Base-by-base conservation (phyloP, 768 basidiomycete genomes). In the Mycena rebaudengoi region DNA sequence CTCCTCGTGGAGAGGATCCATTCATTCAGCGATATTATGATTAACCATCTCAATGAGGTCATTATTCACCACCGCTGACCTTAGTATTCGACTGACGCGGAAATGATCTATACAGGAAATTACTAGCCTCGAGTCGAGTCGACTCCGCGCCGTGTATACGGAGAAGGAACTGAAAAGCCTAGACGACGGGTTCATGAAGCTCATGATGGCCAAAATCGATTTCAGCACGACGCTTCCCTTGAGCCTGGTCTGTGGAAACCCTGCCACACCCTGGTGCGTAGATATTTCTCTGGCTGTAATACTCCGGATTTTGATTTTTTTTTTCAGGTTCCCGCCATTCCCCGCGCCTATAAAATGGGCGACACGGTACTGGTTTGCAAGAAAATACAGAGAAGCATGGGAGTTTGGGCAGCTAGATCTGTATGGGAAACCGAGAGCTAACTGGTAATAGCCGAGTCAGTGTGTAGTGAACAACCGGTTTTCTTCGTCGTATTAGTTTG, bases 381-480 rank as follows among this genome's bases (percentile, higher is more conserved):
- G 60, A n/a, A 62, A 40, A 35, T 40, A 62, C 23, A 46, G 30
- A 13, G 60, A 13, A 2, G 40, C 52, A 18, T 62, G 60, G 60
- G 35, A 54, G 52, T 62, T 62, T 33, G 60, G 60, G 11, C 60
- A 51, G 1, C 25, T 62, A 23, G 60, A 62, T 54, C 11, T 62
- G n/a, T 25, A 21, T 4, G 60, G 60, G 5, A 62, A 39, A 21
- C 60, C 52, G n/a, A 35, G 51, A 32, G 50, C n/a, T 40, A 23
- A n/a, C 46, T 23, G 13, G 13, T 28, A n/a, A 49, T 28, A 14
- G 46, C 28, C 5, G n/a, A n/a, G n/a, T 50, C 30, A 32, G 30
- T 37, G n/a, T n/a, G 35, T 37, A 37, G 35, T 37, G 35, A 37
- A 37, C n/a, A n/a, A n/a, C n/a, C n/a, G n/a, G n/a, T n/a, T n/a